Conservation (phyloP, 169 alveolate species). For the Cryptosporidium ryanae region DNA sequence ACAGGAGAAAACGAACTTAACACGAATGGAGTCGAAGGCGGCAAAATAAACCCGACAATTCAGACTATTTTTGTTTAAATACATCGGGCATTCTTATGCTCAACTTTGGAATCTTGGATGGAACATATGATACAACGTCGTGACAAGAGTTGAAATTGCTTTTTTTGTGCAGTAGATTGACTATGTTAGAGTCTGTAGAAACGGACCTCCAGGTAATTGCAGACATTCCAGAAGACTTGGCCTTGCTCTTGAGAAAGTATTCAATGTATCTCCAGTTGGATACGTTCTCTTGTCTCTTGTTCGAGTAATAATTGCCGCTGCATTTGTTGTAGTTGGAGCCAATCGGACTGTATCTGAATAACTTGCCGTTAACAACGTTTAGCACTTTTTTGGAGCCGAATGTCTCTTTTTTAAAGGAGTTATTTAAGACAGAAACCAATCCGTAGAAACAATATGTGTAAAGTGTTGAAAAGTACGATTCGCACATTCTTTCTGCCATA, state of each 20-base stretch:
- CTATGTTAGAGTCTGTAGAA: constrained; percentile 31
- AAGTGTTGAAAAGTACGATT: constrained; percentile 29
- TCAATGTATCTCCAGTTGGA: constrained; percentile 39
- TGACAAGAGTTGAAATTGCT: neutral
- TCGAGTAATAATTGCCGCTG: constrained; percentile 1
- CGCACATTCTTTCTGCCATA: constrained; percentile 8
- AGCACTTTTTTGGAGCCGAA: constrained; percentile 4
- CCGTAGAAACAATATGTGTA: constrained; percentile 18
- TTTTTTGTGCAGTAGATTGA: neutral
- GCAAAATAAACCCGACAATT: too few species aligned
- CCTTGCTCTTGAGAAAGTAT: neutral
- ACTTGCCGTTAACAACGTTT: constrained; percentile 8
- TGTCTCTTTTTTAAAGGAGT: neutral
- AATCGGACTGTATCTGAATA: constrained; percentile 41
- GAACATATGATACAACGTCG: constrained; percentile 24
- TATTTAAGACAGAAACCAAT: neutral
- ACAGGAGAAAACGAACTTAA: too few species aligned
- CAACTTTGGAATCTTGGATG: constrained; percentile 37
- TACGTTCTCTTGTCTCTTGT: constrained; percentile 26
- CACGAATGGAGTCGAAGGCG: too few species aligned
- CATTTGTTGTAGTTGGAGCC: constrained; percentile 10
- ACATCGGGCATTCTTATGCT: constrained; percentile 39
- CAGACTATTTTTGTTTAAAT: neutral
- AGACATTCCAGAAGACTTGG: neutral
- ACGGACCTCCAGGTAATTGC: constrained; percentile 46